Evolutionary conservation across 768 basidiomycete genomes (phyloP).

Genomic region (Podaxis sp.): DNA sequence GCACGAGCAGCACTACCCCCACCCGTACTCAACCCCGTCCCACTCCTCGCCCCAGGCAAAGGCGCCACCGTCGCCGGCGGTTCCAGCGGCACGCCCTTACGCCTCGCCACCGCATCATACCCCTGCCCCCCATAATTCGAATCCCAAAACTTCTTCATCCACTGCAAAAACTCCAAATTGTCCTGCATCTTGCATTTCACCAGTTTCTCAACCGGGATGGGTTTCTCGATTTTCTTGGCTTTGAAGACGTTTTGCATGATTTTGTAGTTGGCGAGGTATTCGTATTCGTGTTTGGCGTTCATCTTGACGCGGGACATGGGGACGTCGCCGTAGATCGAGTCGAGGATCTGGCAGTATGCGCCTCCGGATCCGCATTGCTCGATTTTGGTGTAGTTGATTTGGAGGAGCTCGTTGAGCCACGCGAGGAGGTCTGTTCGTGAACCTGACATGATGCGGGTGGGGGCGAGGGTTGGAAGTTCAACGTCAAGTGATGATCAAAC

Average conservation of each 20-base stretch:
- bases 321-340: conserved; percentile 90
- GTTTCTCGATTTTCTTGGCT: conserved; percentile 94
- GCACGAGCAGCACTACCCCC: conserved; percentile 38
- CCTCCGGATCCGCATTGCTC: conserved; percentile 91
- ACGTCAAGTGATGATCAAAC: conserved; percentile 4
- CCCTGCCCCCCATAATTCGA: conserved; percentile 82
- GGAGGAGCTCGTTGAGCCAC: conserved; percentile 94
- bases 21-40: conserved; percentile 25
- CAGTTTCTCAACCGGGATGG: conserved; percentile 92
- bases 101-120: conserved; percentile 83
- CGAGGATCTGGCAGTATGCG: conserved; percentile 93
- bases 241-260: conserved; percentile 93
- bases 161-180: conserved; percentile 98
- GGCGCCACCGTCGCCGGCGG: conserved; percentile 80
- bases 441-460: conserved; percentile 43
- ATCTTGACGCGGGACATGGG: conserved; percentile 95
- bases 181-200: conserved; percentile 99
- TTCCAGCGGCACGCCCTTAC: conserved; percentile 76
- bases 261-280: conserved; percentile 94
- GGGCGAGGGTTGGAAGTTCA: conserved; percentile 6
- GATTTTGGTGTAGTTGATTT: conserved; percentile 88
- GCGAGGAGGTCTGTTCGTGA: conserved; percentile 85
- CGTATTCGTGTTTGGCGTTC: conserved; percentile 94
- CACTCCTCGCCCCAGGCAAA: conserved; percentile 31
- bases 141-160: conserved; percentile 97